A percentile compares a stretch with the other conserved stretches of the same genome.
Conservation (phyloP, 225 moss, liverwort and hornwort species). For the Rhytidiadelphus loreus region DNA sequence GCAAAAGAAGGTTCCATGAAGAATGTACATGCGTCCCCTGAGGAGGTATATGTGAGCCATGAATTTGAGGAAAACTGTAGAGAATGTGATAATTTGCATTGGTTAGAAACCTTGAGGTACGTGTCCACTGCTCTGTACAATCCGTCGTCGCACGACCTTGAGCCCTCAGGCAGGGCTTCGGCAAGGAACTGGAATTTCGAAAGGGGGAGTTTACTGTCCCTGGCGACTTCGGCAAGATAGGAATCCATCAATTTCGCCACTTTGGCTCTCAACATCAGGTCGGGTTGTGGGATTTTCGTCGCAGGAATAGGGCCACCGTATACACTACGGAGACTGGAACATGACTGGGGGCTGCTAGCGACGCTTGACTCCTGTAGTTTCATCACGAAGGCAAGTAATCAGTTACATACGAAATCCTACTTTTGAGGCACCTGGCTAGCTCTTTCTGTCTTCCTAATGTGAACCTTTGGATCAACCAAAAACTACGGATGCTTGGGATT, state of each 20-base stretch:
- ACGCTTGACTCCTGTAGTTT: conserved; percentile 3
- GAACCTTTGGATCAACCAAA: neutral
- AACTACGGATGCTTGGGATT: neutral
- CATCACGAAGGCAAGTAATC: neutral
- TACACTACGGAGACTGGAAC: neutral
- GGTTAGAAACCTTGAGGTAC: conserved; percentile 56
- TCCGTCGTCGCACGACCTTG: conserved; percentile 68
- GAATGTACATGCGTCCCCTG: neutral
- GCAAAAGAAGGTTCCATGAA: neutral
- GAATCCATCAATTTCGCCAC: conserved; percentile 73
- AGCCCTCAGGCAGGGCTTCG: conserved; percentile 60
- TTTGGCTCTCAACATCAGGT: conserved; percentile 19
- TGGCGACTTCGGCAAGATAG: conserved; percentile 75
- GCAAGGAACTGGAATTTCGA: conserved; percentile 65
- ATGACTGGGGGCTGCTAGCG: neutral
- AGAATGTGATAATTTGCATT: neutral
- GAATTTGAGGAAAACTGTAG: neutral
- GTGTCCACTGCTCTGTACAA: conserved; percentile 85
- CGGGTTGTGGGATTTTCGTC: neutral
- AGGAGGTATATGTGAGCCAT: neutral
- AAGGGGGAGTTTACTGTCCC: conserved; percentile 64
- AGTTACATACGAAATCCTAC: neutral
- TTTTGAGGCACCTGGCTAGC: neutral
- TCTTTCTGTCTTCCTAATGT: neutral
- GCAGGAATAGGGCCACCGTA: neutral